phyloP scores from a whole-genome alignment of 129 eudicot genomes.

The Flaveria ramosissima region DNA sequence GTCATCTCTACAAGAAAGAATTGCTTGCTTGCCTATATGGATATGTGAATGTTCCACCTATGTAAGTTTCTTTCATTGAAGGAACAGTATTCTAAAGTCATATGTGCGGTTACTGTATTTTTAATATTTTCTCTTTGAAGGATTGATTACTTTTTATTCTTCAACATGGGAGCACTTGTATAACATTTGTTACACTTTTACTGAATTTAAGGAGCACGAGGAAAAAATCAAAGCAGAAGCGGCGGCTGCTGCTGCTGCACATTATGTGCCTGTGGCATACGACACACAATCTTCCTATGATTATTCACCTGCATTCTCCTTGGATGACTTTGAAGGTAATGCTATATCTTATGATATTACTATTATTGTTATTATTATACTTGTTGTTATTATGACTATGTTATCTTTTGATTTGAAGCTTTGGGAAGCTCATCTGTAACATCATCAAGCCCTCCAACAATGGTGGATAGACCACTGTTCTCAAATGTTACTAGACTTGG shows the following conservation, averaged over 20 bases:
- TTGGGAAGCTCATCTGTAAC: conserved; percentile 65
- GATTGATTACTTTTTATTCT: neutral
- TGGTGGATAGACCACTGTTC: conserved; percentile 63
- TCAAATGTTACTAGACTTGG: conserved; percentile 93
- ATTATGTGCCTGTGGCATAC: conserved; percentile 41
- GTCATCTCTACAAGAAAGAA: neutral
- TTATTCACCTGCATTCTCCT: conserved; percentile 60
- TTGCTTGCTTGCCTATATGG: neutral
- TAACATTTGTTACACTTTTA: conserved; percentile 10
- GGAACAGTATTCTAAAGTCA: neutral
- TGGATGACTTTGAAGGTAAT: conserved; percentile 97
- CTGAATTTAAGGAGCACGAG: conserved; percentile 58
- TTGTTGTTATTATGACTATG: neutral
- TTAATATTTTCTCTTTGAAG: neutral
- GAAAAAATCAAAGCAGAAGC: conserved; percentile 89
- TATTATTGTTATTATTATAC: neutral
- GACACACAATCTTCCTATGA: conserved; percentile 44
- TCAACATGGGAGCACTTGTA: neutral
- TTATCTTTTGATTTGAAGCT: conserved; percentile 39
- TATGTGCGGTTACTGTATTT: neutral
- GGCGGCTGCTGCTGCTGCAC: conserved; percentile 56
- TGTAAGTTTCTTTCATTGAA: neutral
- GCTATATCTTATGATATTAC: neutral
- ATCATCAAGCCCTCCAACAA: conserved; percentile 66
- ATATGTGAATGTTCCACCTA: neutral